Conservation (phyloP, 2,329 filamentous ascomycete species). For the Ascochyta pisi region DNA sequence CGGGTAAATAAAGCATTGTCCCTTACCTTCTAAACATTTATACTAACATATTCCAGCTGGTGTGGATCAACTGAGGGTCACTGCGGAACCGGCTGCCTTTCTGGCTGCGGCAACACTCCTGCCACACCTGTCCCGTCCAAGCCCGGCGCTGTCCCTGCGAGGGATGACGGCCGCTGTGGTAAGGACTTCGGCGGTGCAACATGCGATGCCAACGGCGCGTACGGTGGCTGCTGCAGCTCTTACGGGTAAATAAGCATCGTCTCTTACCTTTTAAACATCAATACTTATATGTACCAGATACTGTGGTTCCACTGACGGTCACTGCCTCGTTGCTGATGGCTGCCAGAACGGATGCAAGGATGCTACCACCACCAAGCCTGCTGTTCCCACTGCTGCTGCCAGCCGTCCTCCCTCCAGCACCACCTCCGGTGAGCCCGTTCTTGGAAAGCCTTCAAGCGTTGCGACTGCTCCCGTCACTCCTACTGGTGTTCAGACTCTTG, state of each 20-base stretch:
- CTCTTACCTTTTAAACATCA: too few relatives aligned
- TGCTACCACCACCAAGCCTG: constrained; percentile 9
- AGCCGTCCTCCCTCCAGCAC: constrained; percentile 42
- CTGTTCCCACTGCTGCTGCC: constrained; percentile 18
- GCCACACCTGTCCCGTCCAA: constrained; percentile 14
- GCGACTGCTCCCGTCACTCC: constrained; percentile 23
- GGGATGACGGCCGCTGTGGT: constrained; percentile 51
- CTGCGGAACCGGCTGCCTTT: constrained; percentile 48
- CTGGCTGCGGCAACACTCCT: constrained; percentile 36
- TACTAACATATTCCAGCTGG: constrained; percentile 23
- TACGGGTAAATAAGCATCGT: constrained; percentile 15
- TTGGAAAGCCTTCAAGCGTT: constrained; percentile 40
- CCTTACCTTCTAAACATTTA: too few relatives aligned
- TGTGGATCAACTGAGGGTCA: constrained; percentile 54
- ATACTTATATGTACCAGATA: neutral
- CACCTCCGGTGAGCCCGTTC: constrained; percentile 47
- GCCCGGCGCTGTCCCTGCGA: constrained; percentile 14
- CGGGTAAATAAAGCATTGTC: constrained; percentile 16
- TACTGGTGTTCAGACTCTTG: constrained; percentile 51
- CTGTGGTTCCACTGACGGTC: constrained; percentile 27
- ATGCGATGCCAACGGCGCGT: constrained; percentile 50
- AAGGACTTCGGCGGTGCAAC: constrained; percentile 49
- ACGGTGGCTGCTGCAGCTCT: constrained; percentile 50
- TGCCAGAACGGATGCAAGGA: constrained; percentile 52
- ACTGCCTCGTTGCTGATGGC: constrained; percentile 47